phyloP scores from a whole-genome alignment of 768 basidiomycete genomes.

The Amanita molliuscula region DNA sequence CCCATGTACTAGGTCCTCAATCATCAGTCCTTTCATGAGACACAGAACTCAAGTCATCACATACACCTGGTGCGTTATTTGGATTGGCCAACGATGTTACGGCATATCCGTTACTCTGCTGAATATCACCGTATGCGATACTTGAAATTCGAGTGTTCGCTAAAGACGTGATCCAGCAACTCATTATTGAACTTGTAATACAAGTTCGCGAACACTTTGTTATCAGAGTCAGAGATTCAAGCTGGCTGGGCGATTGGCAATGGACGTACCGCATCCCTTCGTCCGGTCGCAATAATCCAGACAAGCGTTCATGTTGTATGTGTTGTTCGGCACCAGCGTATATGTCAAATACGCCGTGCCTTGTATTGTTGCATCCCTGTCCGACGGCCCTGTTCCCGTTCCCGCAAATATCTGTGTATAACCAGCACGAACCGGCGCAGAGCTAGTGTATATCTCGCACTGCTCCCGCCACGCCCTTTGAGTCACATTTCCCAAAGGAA shows the following conservation, averaged over 20 bases:
- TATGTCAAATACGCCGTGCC: constrained; percentile 39
- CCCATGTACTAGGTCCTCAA: constrained; percentile 34
- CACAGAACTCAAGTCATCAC: constrained; percentile 8
- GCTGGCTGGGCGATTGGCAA: too few species aligned
- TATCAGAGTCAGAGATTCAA: background rate
- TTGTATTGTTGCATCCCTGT: constrained; percentile 33
- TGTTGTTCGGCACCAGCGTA: constrained; percentile 24
- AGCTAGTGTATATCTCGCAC: constrained; percentile 6
- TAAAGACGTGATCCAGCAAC: constrained; percentile 10
- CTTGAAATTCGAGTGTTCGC: constrained; percentile 33
- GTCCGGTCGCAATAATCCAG: constrained; percentile 27
- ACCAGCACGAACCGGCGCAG: constrained; percentile 12
- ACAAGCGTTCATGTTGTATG: constrained; percentile 34
- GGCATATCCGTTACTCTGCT: constrained; percentile 32
- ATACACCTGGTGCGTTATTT: constrained; percentile 34
- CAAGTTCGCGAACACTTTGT: constrained; percentile 33
- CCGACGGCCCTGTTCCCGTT: constrained; percentile 21
- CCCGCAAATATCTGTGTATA: constrained; percentile 31
- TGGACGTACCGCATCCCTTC: constrained; percentile 27
- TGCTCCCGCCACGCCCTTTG: background rate
- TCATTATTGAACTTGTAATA: constrained; percentile 40
- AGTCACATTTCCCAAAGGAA: constrained; percentile 11
- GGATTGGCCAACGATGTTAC: constrained; percentile 27
- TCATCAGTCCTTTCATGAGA: background rate
- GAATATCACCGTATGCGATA: constrained; percentile 39